Base-by-base conservation (phyloP, 768 basidiomycete genomes). In the Bullera alba region DNA sequence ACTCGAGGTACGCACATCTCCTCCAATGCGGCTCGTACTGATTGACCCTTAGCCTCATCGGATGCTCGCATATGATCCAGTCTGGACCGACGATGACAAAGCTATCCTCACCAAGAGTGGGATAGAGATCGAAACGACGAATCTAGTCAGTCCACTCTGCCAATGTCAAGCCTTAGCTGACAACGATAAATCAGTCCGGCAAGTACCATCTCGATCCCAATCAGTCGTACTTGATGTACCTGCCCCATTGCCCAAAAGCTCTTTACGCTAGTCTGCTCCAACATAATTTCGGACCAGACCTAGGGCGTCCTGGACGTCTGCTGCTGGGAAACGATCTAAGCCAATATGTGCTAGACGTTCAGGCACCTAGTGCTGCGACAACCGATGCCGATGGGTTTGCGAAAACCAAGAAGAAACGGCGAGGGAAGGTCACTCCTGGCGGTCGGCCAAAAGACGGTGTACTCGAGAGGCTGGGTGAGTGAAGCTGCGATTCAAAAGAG, bases 321-420 rank as follows among this genome's bases (percentile, higher is more conserved):
- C 26, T 68, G 15, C 57, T 68, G 2, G 66, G 63, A 3, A 68
- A 68, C 41, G 63, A 61, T 46, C 51, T 68, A 1, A 43, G 44
- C 7, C 63, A 65, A 15, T 68, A 68, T 38, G 34, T 65, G 6
- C 34, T 35, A 6, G 17, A 23, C 7, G 21, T 17, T 10, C 37
- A 4, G 8, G 41, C 4, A 16, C n/a, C 25, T n/a, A n/a, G n/a
- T n/a, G n/a, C n/a, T 12, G 48, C 26, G 8, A 15, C 10, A 10
- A 14, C 16, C 17, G 25, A 26, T n/a, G 46, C 21, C 22, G 54
- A 50, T 4, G 58, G 51, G 2, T 67, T 67, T 38, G 48, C 36
- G 22, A 67, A 67, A 42, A 45, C 62, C 3, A 64, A 64, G 48
- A 60, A 61, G 57, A 67, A 67, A 36, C 45, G 65, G 15, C 57